Base-by-base conservation (phyloP, 805 yeast genomes). In the Cyberlindnera maclurae region DNA sequence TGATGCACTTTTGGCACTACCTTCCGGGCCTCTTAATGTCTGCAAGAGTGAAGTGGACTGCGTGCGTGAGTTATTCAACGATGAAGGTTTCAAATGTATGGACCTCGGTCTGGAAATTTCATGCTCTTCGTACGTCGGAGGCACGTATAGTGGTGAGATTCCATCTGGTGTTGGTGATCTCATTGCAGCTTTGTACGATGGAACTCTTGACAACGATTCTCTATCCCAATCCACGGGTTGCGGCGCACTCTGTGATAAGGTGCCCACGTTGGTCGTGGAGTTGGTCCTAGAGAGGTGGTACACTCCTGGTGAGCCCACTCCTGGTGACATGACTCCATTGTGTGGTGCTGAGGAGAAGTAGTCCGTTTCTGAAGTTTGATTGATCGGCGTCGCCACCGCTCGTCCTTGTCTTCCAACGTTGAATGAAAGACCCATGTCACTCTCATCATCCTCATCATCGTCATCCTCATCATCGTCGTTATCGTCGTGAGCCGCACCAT, bases 161-260 rank as follows among this genome's bases (percentile, higher is more conserved):
- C 73, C 76, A 15, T 65, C 71, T 10, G 69, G 60, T 5, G 61
- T 63, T 33, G 70, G 78, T 3, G 74, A 59, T 50, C 73, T 74
- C 58, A 88, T 60, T 0, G 97, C 97, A 26, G 83, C 79, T 7
- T 71, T 72, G 59, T 90, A 90, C 0, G 95, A 78, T 0, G 97
- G 97, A 6, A 90, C 96, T 35, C 76, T 65, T 15, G 82, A 77
- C 46, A 86, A 47, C 3, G 66, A 59, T 5, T 58, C 57, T 3
- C 68, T 43, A 41, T 72, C 71, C 68, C 70, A 64, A 22, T 64
- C 71, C 12, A 54, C 52, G 6, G 49, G 32, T 10, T 36, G 29
- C 8, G 40, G 41, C 29, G 15, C 27, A 15, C 31, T 16, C 26
- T 15, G 16, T 7, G 27, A 20, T 4, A 20, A 27, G 31, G 18